Evolutionary conservation across 768 basidiomycete species (phyloP).

Genomic region (Xerocomus spinulosus): DNA sequence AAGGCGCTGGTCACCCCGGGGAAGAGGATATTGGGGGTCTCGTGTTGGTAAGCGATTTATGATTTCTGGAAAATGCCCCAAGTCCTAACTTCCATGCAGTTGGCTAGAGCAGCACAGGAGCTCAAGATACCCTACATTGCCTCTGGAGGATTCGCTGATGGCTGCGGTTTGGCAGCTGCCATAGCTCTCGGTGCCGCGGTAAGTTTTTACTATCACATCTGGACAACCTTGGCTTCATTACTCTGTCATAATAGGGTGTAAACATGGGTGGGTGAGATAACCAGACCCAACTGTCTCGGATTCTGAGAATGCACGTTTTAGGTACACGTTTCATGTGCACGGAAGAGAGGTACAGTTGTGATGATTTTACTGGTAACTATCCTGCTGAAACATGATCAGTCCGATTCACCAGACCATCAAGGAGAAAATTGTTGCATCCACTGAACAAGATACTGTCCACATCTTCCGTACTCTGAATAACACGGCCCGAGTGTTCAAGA

Average conservation of each 20-base stretch:
- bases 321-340: slow-evolving; percentile 92
- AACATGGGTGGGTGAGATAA: slow-evolving; percentile 59
- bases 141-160: slow-evolving; percentile 87
- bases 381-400: slow-evolving; percentile 33
- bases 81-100: slow-evolving; percentile 36
- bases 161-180: slow-evolving; percentile 76
- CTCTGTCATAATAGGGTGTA: slow-evolving; percentile 50
- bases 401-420: slow-evolving; percentile 90
- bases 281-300: not conserved
- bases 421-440: slow-evolving; percentile 78
- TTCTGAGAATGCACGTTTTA: slow-evolving; percentile 7
- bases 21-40: slow-evolving; percentile 90
- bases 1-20: slow-evolving; percentile 91
- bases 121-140: slow-evolving; percentile 83
- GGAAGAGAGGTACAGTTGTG: slow-evolving; percentile 56
- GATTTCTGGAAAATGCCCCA: not conserved
- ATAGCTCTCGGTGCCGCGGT: slow-evolving; percentile 78
- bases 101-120: slow-evolving; percentile 83
- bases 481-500: slow-evolving; percentile 84
- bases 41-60: slow-evolving; percentile 53
- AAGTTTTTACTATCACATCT: slow-evolving; percentile 27
- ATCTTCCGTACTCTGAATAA: slow-evolving; percentile 87
- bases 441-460: slow-evolving; percentile 80
- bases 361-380: not conserved
- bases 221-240: not conserved